A percentile compares a stretch with the other conserved stretches of the same genome.
Evolutionary conservation across 306 rosid genomes (phyloP).

Genomic region (Myrica gale): DNA sequence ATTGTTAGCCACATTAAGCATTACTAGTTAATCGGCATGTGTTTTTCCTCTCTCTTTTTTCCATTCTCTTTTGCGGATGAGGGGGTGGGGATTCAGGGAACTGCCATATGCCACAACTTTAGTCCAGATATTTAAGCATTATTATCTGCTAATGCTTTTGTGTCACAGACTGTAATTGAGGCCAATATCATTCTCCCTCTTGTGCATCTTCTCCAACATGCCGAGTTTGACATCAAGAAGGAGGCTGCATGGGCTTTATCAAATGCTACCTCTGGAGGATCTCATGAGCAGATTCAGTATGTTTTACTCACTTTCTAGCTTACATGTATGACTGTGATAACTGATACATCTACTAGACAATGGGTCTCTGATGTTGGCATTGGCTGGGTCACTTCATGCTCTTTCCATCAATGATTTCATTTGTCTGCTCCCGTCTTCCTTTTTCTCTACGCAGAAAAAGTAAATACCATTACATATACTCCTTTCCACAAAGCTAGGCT

Average conservation of each 20-base stretch:
- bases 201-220: slow-evolving; percentile 54
- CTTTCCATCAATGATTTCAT: background rate
- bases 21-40: background rate
- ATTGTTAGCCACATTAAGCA: background rate
- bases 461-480: background rate
- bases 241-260: slow-evolving; percentile 81
- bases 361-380: background rate
- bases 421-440: background rate
- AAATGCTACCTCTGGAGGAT: slow-evolving; percentile 71
- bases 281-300: slow-evolving; percentile 69
- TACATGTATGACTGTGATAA: background rate
- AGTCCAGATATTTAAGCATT: background rate
- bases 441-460: background rate
- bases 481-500: background rate
- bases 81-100: background rate
- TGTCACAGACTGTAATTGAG: slow-evolving; percentile 59
- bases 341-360: background rate
- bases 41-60: background rate
- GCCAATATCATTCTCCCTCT: slow-evolving; percentile 56
- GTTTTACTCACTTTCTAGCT: slow-evolving; percentile 10
- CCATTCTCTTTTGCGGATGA: background rate
- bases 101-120: background rate
- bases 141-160: slow-evolving; percentile 4
- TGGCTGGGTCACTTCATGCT: background rate
- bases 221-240: slow-evolving; percentile 70